A percentile compares a stretch with the other conserved stretches of the same genome.
These are phyloP conservation scores for Samsoniella hepiali DNA, from an alignment of 2,329 filamentous ascomycete species.

Conservation along the genomic window DNA sequence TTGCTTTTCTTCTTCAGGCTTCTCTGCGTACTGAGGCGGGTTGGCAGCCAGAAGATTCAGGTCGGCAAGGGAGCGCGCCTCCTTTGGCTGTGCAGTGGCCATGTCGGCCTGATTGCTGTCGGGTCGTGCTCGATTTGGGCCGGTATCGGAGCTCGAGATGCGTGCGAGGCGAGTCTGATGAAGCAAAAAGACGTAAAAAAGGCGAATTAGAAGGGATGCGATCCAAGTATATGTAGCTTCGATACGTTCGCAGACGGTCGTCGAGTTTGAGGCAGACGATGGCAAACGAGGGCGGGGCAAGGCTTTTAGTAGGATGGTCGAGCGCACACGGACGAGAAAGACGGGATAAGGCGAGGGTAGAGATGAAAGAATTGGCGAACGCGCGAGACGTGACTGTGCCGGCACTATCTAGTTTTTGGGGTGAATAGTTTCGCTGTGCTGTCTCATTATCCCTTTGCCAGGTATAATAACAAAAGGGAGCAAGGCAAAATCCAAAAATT, in stretches of 20 bases:
- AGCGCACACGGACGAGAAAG: not conserved
- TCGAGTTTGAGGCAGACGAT: not conserved
- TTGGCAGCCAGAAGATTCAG: constrained; percentile 80
- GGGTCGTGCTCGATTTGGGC: not conserved
- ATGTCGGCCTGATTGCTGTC: constrained; percentile 1
- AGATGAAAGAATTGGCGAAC: not conserved
- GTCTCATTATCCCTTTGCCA: not conserved
- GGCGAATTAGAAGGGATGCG: too few relatives aligned
- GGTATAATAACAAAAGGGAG: not conserved
- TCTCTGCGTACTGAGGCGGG: constrained; percentile 80
- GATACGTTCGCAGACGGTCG: not conserved
- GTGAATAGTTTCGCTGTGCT: not conserved
- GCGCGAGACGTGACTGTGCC: not conserved
- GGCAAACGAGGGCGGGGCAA: constrained; percentile 6
- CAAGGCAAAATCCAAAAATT: not conserved
- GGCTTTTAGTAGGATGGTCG: not conserved
- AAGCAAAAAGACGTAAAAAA: not conserved
- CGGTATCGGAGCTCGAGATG: not conserved
- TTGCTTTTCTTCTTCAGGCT: constrained; percentile 64
- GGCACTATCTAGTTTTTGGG: not conserved
- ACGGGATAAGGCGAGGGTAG: not conserved
- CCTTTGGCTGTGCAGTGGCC: constrained; percentile 41
- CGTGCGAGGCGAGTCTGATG: not conserved
- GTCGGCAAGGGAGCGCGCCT: constrained; percentile 78
- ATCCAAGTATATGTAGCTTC: not conserved